Conservation (phyloP, 164 flowering plant species). For the Buxus sempervirens region DNA sequence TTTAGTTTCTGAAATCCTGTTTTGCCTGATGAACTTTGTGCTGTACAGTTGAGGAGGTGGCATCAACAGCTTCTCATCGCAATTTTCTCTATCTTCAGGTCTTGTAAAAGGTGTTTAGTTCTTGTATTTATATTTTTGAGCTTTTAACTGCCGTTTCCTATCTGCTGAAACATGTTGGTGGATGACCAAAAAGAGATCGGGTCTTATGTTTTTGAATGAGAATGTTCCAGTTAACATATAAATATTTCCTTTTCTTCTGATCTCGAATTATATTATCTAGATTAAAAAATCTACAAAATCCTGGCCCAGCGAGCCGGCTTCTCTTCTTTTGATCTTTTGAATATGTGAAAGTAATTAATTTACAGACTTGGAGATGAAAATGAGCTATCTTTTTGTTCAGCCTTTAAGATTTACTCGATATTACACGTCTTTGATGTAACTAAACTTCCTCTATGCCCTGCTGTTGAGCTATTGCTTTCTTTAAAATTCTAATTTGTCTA, state of each 20-base stretch:
- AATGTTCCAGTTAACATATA: background rate
- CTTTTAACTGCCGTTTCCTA: too few relatives aligned
- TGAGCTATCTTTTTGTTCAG: background rate
- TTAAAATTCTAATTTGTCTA: background rate
- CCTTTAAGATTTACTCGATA: background rate
- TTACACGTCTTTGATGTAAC: background rate
- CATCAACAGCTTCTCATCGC: background rate
- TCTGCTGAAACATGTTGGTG: too few relatives aligned
- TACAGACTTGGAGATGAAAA: background rate
- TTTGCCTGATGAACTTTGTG: background rate
- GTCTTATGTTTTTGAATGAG: background rate
- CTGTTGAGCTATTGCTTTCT: background rate
- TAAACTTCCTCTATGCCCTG: background rate
- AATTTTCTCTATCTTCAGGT: background rate
- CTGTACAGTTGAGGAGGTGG: slow-evolving; percentile 11
- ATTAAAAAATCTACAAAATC: background rate
- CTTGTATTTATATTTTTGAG: background rate
- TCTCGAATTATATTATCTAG: too few relatives aligned
- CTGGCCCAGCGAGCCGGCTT: background rate
- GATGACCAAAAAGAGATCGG: too few relatives aligned
- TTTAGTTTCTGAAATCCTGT: background rate
- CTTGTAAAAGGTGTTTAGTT: background rate
- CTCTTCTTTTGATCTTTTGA: background rate
- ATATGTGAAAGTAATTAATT: background rate
- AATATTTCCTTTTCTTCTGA: background rate